These are phyloP conservation scores for Cryptococcus floricola DNA, from an alignment of 1,284 basidiomycete genomes.

Conservation along the genomic window DNA sequence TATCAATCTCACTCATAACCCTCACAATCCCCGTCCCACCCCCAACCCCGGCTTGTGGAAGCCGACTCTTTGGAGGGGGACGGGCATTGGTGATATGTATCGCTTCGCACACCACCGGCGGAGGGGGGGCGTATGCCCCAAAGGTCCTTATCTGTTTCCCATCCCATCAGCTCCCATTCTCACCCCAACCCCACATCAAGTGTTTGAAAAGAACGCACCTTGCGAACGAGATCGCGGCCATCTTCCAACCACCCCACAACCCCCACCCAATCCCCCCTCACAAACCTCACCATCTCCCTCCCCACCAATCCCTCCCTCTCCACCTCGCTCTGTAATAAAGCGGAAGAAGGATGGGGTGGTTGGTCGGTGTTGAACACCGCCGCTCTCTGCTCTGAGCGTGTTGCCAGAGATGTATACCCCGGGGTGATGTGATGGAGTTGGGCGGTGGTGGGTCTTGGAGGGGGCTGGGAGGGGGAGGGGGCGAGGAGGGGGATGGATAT, in stretches of 20 bases:
- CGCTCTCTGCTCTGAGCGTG: background rate
- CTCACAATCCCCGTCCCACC: too few species aligned
- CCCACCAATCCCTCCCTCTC: background rate
- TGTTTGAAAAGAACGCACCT: conserved; percentile 9
- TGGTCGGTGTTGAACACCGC: background rate
- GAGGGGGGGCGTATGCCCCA: too few species aligned
- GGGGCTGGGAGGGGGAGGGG: conserved; percentile 1
- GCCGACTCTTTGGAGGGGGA: too few species aligned
- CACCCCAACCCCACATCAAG: too few species aligned
- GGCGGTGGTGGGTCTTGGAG: conserved; percentile 15
- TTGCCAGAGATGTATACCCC: background rate
- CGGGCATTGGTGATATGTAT: too few species aligned
- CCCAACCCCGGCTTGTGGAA: too few species aligned
- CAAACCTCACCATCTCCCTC: conserved; percentile 18
- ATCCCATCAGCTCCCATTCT: too few species aligned
- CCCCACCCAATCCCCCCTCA: conserved; percentile 25
- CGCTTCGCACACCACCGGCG: too few species aligned
- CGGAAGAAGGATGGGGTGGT: background rate
- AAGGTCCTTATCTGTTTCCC: too few species aligned
- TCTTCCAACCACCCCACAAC: conserved; percentile 36
- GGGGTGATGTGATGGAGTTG: too few species aligned
- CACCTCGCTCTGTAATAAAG: background rate
- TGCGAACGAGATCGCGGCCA: conserved; percentile 7
- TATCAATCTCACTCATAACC: too few species aligned
- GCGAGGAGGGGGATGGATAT: conserved; percentile 24